Conservation (phyloP, 2,329 filamentous ascomycete species). For the Trichoderma sp. region DNA sequence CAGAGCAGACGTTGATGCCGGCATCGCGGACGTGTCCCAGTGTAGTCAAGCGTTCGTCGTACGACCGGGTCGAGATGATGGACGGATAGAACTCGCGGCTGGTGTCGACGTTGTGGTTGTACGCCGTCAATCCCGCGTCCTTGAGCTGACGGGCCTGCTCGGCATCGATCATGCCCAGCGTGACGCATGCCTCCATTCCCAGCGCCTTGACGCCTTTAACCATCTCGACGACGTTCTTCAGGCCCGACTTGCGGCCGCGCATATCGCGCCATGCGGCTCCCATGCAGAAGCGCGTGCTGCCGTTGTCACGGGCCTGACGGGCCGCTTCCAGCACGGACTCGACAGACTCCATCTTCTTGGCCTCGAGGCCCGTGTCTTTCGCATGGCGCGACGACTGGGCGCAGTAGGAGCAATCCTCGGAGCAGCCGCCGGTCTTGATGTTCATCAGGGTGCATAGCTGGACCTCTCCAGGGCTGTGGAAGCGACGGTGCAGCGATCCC, state of each 20-base stretch:
- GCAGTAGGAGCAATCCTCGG: constrained; percentile 90
- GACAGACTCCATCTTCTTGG: constrained; percentile 74
- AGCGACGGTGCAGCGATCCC: constrained; percentile 76
- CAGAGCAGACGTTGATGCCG: constrained; percentile 85
- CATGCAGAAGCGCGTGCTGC: constrained; percentile 92
- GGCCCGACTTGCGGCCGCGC: constrained; percentile 78
- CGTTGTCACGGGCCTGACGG: constrained; percentile 72
- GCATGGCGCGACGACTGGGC: constrained; percentile 80
- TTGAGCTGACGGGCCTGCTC: constrained; percentile 79
- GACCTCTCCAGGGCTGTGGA: constrained; percentile 78
- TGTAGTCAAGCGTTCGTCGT: constrained; percentile 82
- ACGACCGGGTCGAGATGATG: constrained; percentile 80
- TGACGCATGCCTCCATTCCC: constrained; percentile 92
- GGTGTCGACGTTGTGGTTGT: constrained; percentile 94
- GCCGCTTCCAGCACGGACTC: constrained; percentile 79
- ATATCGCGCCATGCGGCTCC: constrained; percentile 92
- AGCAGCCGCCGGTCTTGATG: constrained; percentile 92
- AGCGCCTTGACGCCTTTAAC: constrained; percentile 73
- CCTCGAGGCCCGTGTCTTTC: constrained; percentile 72
- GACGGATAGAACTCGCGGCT: constrained; percentile 83
- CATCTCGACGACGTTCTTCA: constrained; percentile 85
- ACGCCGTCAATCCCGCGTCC: constrained; percentile 79
- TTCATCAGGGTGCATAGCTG: constrained; percentile 96
- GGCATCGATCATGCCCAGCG: constrained; percentile 84
- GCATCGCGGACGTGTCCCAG: constrained; percentile 77